Conservation (phyloP, 148 eudicot genomes). For the Fagopyrum esculentum region DNA sequence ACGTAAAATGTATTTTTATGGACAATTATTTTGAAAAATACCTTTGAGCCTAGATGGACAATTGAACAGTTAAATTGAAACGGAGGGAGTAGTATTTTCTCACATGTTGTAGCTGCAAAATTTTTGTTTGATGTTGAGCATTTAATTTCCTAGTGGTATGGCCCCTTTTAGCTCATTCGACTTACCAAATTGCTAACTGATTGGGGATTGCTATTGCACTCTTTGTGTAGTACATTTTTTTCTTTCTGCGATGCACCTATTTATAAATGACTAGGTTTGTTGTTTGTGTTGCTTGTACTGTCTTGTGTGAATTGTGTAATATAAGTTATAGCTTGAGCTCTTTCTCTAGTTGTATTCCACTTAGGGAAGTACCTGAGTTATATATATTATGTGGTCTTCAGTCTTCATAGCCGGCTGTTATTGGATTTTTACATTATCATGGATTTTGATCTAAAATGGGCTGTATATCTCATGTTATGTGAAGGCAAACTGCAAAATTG, state of each 20-base stretch:
- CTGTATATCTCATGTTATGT: not conserved
- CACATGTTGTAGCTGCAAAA: not conserved
- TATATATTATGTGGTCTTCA: not conserved
- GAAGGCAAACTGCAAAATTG: constrained; percentile 44
- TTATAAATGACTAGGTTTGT: not conserved
- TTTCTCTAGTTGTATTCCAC: not conserved
- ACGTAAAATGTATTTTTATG: no score
- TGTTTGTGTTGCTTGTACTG: not conserved
- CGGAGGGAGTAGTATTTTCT: no score
- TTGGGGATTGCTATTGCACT: not conserved
- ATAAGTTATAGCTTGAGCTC: not conserved
- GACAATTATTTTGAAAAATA: no score
- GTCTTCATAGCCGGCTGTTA: not conserved
- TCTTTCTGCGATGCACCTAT: not conserved
- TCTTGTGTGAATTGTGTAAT: not conserved
- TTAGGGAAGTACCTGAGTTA: not conserved
- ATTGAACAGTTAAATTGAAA: no score
- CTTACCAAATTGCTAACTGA: not conserved
- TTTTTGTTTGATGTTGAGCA: not conserved
- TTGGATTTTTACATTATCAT: constrained; percentile 1
- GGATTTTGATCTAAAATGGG: not conserved
- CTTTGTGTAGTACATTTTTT: not conserved
- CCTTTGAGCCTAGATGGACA: no score
- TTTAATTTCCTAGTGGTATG: not conserved
- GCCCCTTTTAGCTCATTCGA: not conserved